phyloP scores from a whole-genome alignment of 2,329 filamentous ascomycete species.

The Aspergillus aculeatinus region DNA sequence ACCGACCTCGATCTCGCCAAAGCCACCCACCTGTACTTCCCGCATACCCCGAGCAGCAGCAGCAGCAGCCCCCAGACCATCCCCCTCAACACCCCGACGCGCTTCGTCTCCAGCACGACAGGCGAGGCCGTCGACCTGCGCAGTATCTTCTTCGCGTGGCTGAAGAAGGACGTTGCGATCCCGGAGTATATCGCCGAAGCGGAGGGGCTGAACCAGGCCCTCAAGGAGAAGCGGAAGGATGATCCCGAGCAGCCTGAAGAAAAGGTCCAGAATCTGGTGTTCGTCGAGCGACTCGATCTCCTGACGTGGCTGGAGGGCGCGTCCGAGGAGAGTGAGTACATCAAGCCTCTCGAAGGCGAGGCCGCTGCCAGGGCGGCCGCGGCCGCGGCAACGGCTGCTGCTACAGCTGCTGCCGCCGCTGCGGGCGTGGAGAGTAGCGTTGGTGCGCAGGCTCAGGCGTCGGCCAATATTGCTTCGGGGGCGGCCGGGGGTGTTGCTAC shows the following conservation, averaged over 20 bases:
- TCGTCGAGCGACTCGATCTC: conserved; percentile 86
- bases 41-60: conserved; percentile 45
- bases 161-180: conserved; percentile 85
- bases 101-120: conserved; percentile 74
- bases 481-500: conserved; percentile 44
- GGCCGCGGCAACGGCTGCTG: conserved; percentile 30
- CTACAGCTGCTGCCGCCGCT: no score
- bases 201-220: conserved; percentile 74
- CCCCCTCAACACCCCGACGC: conserved; percentile 71
- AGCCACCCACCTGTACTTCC: conserved; percentile 78
- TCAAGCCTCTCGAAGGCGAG: conserved; percentile 74
- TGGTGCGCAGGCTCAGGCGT: conserved; percentile 39
- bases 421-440: neutral
- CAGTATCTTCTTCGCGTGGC: conserved; percentile 94
- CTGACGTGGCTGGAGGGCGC: conserved; percentile 92
- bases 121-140: conserved; percentile 76
- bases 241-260: conserved; percentile 40
- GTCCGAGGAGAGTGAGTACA: conserved; percentile 87
- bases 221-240: conserved; percentile 47
- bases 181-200: conserved; percentile 88
- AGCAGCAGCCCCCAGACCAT: conserved; percentile 55
- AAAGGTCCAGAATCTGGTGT: conserved; percentile 81
- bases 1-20: conserved; percentile 58
- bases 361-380: conserved; percentile 41
- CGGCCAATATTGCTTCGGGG: conserved; percentile 53